Evolutionary conservation across 768 basidiomycete genomes (phyloP).

Genomic region (Auriscalpium orientale): DNA sequence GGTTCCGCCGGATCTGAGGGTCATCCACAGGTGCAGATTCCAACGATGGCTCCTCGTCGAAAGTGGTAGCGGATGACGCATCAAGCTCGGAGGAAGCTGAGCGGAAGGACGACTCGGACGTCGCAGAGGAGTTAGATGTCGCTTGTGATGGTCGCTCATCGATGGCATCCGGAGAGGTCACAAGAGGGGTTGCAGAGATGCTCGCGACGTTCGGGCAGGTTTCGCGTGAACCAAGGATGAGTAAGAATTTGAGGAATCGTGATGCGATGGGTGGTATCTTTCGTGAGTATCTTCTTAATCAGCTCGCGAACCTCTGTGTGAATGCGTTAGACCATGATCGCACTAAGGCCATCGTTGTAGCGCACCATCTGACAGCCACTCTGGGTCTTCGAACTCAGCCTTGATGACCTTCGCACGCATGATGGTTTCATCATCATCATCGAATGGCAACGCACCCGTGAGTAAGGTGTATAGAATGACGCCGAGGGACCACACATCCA

Average conservation of each 20-base stretch:
- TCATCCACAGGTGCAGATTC: slow-evolving; percentile 17
- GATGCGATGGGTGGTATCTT: slow-evolving; percentile 67
- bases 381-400: slow-evolving; percentile 85
- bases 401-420: slow-evolving; percentile 72
- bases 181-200: slow-evolving; percentile 16
- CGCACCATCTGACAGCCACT: slow-evolving; percentile 83
- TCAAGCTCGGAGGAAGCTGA: slow-evolving; percentile 16
- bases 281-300: slow-evolving; percentile 67
- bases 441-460: slow-evolving; percentile 58
- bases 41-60: slow-evolving; percentile 33
- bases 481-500: slow-evolving; percentile 92
- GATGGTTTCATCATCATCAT: slow-evolving; percentile 36
- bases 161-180: slow-evolving; percentile 22
- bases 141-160: slow-evolving; percentile 24
- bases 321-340: slow-evolving; percentile 5
- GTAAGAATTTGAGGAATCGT: slow-evolving; percentile 79
- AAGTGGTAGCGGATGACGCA: slow-evolving; percentile 48
- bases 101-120: slow-evolving; percentile 38
- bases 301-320: slow-evolving; percentile 76
- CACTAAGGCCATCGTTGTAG: neutral
- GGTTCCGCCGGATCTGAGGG: slow-evolving; percentile 36
- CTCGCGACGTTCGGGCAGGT: slow-evolving; percentile 8
- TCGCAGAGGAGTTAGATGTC: slow-evolving; percentile 33
- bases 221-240: slow-evolving; percentile 76
- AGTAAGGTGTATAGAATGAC: slow-evolving; percentile 86